phyloP scores from a whole-genome alignment of 1,284 basidiomycete species.

The Ustilago xerochloae region DNA sequence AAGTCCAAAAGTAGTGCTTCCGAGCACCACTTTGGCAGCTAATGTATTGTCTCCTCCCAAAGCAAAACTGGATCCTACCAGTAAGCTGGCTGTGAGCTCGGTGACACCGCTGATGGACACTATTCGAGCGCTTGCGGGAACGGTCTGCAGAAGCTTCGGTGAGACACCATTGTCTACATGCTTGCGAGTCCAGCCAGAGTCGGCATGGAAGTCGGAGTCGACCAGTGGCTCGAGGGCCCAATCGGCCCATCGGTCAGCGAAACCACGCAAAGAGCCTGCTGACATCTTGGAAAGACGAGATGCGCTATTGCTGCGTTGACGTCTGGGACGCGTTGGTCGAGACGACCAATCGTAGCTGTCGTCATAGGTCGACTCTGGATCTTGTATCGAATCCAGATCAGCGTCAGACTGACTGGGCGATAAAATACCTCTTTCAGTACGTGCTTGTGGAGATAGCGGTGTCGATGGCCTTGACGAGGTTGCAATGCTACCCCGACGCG shows the following conservation, averaged over 20 bases:
- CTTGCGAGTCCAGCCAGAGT: conserved; percentile 51
- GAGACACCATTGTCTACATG: conserved; percentile 12
- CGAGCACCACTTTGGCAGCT: conserved; percentile 35
- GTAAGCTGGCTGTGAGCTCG: conserved; percentile 40
- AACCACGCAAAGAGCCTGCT: conserved; percentile 33
- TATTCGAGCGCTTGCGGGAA: conserved; percentile 39
- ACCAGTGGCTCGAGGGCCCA: conserved; percentile 57
- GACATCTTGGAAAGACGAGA: conserved; percentile 36
- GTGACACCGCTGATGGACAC: conserved; percentile 40
- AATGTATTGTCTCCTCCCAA: conserved; percentile 43
- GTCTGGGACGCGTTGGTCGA: conserved; percentile 13
- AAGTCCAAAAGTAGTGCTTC: conserved; percentile 41
- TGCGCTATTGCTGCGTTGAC: conserved; percentile 36
- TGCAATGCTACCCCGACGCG: conserved; percentile 2
- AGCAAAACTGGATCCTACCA: conserved; percentile 41
- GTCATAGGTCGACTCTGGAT: conserved; percentile 1
- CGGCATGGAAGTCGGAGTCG: conserved; percentile 48
- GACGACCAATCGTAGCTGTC: conserved; percentile 27
- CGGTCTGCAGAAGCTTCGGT: conserved; percentile 12
- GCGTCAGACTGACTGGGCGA: conserved; percentile 29
- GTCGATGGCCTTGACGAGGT: conserved; percentile 9
- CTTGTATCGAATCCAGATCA: conserved; percentile 4
- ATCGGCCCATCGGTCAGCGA: conserved; percentile 59
- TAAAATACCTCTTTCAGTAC: conserved; percentile 1
- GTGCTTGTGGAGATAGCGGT: background rate